Percentiles rank a stretch among this genome's conserved stretches.
Conservation (phyloP, 345 rosid genomes). For the Pistacia vera region DNA sequence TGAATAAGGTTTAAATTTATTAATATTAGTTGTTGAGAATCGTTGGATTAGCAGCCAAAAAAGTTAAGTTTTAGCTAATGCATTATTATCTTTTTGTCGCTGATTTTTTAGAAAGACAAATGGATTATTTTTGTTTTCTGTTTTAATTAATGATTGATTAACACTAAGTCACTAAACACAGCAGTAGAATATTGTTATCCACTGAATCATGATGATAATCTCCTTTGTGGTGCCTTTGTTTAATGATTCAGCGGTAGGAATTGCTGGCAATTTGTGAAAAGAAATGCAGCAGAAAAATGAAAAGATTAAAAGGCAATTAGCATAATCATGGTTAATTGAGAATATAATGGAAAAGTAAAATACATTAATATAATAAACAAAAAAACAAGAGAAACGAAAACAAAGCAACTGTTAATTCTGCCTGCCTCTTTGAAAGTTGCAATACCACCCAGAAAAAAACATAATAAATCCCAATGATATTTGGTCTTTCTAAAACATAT, state of each 20-base stretch:
- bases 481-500: no score
- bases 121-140: not conserved
- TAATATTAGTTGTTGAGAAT: no score
- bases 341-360: not conserved
- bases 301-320: not conserved
- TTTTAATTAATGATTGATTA: not conserved
- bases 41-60: no score
- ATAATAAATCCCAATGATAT: not conserved
- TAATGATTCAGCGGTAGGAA: not conserved
- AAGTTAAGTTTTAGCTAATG: no score
- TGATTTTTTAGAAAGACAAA: not conserved
- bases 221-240: not conserved
- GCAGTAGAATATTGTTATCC: not conserved
- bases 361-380: not conserved
- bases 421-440: not conserved
- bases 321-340: not conserved
- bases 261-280: not conserved
- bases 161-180: not conserved
- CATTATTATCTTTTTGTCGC: no score
- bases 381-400: not conserved
- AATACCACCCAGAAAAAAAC: not conserved
- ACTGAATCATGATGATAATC: not conserved
- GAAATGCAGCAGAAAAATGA: not conserved
- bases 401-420: no score
- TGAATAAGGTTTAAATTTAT: no score